These are phyloP conservation scores for Solanum appendiculatum DNA, from an alignment of 257 asterid species.

Conservation along the genomic window DNA sequence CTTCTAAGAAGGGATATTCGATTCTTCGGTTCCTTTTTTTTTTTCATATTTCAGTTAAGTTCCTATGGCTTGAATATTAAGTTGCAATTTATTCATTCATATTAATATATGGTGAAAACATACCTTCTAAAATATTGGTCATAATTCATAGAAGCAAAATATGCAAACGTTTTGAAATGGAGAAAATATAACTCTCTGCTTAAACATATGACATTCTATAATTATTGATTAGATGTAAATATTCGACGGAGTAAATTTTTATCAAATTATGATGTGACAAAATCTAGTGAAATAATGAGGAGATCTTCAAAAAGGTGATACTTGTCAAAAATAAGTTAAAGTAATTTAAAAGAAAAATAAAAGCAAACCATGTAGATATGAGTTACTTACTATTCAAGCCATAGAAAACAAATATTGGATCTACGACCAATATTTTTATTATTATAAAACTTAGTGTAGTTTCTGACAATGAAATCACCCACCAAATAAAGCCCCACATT, in stretches of 20 bases:
- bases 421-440: background rate
- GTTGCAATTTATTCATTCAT: no score
- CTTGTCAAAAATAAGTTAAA: background rate
- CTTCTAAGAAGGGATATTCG: no score
- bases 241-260: background rate
- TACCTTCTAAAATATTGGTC: background rate
- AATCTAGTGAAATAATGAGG: background rate
- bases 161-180: fast-evolving
- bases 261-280: background rate
- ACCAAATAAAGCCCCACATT: background rate
- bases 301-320: background rate
- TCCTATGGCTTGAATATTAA: no score
- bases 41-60: no score
- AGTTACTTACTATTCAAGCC: background rate
- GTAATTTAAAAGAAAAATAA: background rate
- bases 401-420: background rate
- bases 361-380: background rate
- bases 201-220: background rate
- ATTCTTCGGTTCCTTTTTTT: no score
- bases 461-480: background rate
- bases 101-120: background rate
- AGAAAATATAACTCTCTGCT: background rate
- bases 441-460: background rate
- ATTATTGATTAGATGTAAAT: background rate
- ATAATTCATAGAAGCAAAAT: background rate